Evolutionary conservation across 106 monocot species (phyloP), one percentile per base, ranked within the genome.

Genomic region (Dioscorea dumetorum): DNA sequence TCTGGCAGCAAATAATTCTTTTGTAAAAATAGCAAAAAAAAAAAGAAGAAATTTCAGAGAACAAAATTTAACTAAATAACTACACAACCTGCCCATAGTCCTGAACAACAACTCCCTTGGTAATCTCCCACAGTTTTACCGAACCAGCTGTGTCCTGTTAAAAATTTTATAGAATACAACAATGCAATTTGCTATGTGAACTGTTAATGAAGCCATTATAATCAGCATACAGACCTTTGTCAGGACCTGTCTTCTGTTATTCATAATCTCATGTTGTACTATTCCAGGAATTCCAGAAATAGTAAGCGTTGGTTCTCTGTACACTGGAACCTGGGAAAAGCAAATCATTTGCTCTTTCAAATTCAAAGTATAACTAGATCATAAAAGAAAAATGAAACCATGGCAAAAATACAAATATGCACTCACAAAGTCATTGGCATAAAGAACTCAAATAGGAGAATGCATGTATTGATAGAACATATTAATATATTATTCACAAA

Each of bases 91-190:
- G 81, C 57, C 97, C 97, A 75, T 78, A 93, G 65, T 99, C 87
- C 76, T 92, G 82, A 79, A 93, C 63, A 18, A 89, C 92, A 61
- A 82, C 58, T 63, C 97, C 97, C 50, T 73, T 90, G 12, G 97
- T 93, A 22, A 99, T 90, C 57, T 99, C 97, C 97, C 97, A 93
- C 23, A 99, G 66, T 71, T 92, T 99, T 41, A 99, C 97, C 56
- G 83, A 81, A 74, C 84, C 92, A 54, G 84, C 57, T 67, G 92
- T 73, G 74, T 99, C 92, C 97, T 99, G 73, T 67, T 12, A 74
- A 24, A 75, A 33, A 49, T 41, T 21, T 59, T 54, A 54, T 3
- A 72, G 72, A 3, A 51, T 54, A 60, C 61, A 72, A 21, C 72
- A 73, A 8, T 6, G 10, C 41, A 41, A 41, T 10, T 41, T 10